Conservation (phyloP, 2,329 filamentous ascomycete genomes). For the Phyllosticta citrichinensis region DNA sequence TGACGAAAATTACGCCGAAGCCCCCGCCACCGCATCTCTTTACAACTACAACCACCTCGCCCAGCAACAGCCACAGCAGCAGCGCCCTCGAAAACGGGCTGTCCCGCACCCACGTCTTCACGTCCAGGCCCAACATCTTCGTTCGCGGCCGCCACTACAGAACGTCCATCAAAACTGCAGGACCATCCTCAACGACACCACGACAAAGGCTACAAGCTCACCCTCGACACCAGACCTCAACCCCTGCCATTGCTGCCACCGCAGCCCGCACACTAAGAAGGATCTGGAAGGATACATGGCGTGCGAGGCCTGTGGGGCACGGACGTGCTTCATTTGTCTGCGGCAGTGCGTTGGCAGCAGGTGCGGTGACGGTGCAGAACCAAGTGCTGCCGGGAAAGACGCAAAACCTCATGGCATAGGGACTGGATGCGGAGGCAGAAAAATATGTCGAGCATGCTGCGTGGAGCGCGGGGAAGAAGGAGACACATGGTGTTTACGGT, state of each 20-base stretch:
- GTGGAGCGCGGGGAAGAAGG: conserved; percentile 55
- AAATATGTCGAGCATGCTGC: conserved; percentile 59
- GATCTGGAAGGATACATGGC: conserved; percentile 58
- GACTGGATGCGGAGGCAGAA: conserved; percentile 23
- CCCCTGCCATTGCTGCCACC: conserved; percentile 59
- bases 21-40: not conserved
- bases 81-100: not conserved
- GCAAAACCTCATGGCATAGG: conserved; percentile 24
- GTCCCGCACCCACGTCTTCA: not conserved
- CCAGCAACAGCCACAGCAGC: not conserved
- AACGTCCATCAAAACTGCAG: not conserved
- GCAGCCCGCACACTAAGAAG: conserved; percentile 52
- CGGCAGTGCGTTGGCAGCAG: conserved; percentile 43
- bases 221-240: conserved; percentile 23
- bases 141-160: not conserved
- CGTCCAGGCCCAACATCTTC: not conserved
- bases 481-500: conserved; percentile 57
- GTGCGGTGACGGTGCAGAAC: not conserved
- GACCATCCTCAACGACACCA: not conserved
- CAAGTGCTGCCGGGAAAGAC: not conserved
- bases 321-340: conserved; percentile 61
- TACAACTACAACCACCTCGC: not conserved
- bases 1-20: not conserved
- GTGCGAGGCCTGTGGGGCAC: conserved; percentile 51
- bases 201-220: not conserved